A percentile compares a stretch with the other conserved stretches of the same genome.
Evolutionary conservation across 495 filamentous ascomycete genomes (phyloP).

Genomic region (Penicillium angulare): DNA sequence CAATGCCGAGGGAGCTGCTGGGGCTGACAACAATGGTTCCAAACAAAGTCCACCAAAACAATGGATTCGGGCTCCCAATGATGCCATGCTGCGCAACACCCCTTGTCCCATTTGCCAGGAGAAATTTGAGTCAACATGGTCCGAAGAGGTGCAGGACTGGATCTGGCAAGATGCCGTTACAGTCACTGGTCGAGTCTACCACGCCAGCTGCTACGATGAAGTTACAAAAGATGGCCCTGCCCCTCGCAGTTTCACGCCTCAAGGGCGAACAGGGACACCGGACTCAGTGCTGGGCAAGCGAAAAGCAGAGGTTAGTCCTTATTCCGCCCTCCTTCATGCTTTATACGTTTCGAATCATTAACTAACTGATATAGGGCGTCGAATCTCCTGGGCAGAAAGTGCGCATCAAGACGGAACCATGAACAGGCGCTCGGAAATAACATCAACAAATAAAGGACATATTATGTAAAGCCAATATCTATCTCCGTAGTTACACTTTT

Average conservation of each 20-base stretch:
- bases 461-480: too few relatives aligned
- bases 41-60: constrained; percentile 63
- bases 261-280: constrained; percentile 52
- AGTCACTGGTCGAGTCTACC: constrained; percentile 77
- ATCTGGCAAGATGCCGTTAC: constrained; percentile 92
- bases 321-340: not conserved
- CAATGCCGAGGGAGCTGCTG: constrained; percentile 31
- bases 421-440: too few relatives aligned
- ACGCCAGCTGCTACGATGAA: constrained; percentile 86
- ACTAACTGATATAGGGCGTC: constrained; percentile 25
- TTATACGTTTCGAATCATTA: not conserved
- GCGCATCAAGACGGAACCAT: constrained; percentile 42
- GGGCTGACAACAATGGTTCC: constrained; percentile 34
- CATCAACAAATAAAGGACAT: too few relatives aligned
- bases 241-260: constrained; percentile 39
- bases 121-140: constrained; percentile 83
- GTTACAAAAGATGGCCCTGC: constrained; percentile 62
- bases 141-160: constrained; percentile 89
- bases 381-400: constrained; percentile 40
- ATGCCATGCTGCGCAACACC: constrained; percentile 64
- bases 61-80: constrained; percentile 80
- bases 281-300: constrained; percentile 73
- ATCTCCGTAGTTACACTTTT: not conserved
- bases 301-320: constrained; percentile 64
- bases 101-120: constrained; percentile 95